phyloP scores from a whole-genome alignment of 2,329 filamentous ascomycete species.

The Rachicladosporium sp. region DNA sequence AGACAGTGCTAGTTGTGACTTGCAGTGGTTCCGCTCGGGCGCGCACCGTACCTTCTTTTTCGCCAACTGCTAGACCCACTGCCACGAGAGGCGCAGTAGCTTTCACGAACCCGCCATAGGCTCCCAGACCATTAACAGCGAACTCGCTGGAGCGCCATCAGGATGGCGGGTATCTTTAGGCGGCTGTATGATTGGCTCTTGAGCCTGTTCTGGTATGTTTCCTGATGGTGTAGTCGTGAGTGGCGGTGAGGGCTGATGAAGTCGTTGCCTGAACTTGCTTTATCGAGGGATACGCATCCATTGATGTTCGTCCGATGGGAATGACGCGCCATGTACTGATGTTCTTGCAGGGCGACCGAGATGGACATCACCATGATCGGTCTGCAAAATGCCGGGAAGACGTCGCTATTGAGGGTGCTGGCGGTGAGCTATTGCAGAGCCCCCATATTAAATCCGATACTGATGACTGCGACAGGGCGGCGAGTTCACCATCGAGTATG shows the following conservation, averaged over 20 bases:
- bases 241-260: too few relatives aligned
- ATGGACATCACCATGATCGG: constrained; percentile 99
- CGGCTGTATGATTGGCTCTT: constrained; percentile 97
- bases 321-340: not conserved
- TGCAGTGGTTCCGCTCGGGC: too few relatives aligned
- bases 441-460: too few relatives aligned
- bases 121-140: too few relatives aligned
- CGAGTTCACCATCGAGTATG: constrained; percentile 98
- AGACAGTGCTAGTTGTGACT: too few relatives aligned
- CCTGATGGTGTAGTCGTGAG: not conserved
- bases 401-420: constrained; percentile 81
- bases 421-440: constrained; percentile 74
- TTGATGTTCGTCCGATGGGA: not conserved
- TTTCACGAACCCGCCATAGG: too few relatives aligned
- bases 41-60: too few relatives aligned
- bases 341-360: constrained; percentile 68
- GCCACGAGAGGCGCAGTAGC: too few relatives aligned
- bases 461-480: too few relatives aligned
- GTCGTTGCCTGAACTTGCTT: too few relatives aligned
- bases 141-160: constrained; percentile 5
- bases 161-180: constrained; percentile 83
- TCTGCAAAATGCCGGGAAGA: constrained; percentile 95
- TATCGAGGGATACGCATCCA: too few relatives aligned
- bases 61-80: too few relatives aligned
- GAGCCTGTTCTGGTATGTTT: constrained; percentile 83